Conservation (phyloP, 1,284 basidiomycete genomes). For the Agroathelia rolfsii region DNA sequence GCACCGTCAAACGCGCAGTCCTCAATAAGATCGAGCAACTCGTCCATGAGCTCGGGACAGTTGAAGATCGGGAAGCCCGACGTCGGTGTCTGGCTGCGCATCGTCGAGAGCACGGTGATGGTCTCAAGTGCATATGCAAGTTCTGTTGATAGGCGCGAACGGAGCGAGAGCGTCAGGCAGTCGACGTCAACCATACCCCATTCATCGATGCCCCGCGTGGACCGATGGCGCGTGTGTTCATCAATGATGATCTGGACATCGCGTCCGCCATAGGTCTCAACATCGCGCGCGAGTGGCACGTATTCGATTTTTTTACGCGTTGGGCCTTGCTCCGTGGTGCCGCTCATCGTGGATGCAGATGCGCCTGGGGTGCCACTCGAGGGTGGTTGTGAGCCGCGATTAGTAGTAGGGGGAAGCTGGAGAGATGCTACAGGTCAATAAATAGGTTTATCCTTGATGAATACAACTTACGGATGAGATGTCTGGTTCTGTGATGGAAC, state of each 20-base stretch:
- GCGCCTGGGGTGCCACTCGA: conserved; percentile 10
- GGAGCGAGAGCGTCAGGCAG: conserved; percentile 80
- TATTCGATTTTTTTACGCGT: conserved; percentile 86
- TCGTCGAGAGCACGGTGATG: conserved; percentile 73
- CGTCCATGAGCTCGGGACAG: conserved; percentile 78
- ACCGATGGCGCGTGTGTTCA: conserved; percentile 46
- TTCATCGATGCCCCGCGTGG: conserved; percentile 63
- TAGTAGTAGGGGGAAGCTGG: conserved; percentile 19
- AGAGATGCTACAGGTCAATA: no score
- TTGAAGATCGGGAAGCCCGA: conserved; percentile 68
- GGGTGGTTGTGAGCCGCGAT: conserved; percentile 12
- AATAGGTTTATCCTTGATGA: no score
- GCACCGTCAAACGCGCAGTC: conserved; percentile 67
- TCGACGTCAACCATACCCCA: conserved; percentile 90
- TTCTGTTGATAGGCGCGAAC: conserved; percentile 77
- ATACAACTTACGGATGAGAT: no score
- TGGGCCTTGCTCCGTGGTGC: no score
- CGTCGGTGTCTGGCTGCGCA: conserved; percentile 50
- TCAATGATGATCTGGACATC: conserved; percentile 67
- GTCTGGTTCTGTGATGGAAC: no score
- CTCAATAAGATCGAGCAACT: conserved; percentile 80
- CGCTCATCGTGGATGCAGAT: conserved; percentile 19
- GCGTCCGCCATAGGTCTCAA: conserved; percentile 77
- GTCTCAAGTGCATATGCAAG: conserved; percentile 87
- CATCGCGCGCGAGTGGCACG: conserved; percentile 68